Evolutionary conservation across 2,329 filamentous ascomycete genomes (phyloP).

Genomic region (Diaporthe sp.): DNA sequence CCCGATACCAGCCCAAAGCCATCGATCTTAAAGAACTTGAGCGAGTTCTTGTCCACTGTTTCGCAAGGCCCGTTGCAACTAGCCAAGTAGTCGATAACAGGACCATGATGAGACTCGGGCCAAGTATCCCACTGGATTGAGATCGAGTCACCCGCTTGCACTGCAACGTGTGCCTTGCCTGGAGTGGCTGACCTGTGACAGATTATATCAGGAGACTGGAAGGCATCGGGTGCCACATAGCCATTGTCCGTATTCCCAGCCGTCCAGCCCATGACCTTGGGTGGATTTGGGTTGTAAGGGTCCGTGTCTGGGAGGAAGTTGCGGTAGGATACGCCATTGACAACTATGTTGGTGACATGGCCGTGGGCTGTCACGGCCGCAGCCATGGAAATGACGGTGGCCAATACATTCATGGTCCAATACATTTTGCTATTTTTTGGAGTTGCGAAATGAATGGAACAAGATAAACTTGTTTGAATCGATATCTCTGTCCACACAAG

Average conservation of each 20-base stretch:
- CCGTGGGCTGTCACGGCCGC: constrained; percentile 24
- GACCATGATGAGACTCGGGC: constrained; percentile 59
- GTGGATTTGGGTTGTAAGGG: not conserved
- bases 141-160: constrained; percentile 54
- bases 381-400: not conserved
- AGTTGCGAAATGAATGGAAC: not conserved
- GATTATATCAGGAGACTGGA: constrained; percentile 54
- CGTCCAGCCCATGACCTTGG: constrained; percentile 38
- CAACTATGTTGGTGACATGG: constrained; percentile 38
- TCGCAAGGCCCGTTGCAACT: constrained; percentile 67
- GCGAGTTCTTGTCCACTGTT: constrained; percentile 63
- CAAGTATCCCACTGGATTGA: constrained; percentile 57
- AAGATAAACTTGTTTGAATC: not conserved
- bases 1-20: constrained; percentile 65
- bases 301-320: constrained; percentile 37
- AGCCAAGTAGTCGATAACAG: constrained; percentile 76
- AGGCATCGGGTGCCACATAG: constrained; percentile 55
- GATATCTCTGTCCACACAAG: not conserved
- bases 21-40: constrained; percentile 76
- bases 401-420: not conserved
- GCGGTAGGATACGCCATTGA: constrained; percentile 36
- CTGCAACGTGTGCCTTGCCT: constrained; percentile 50
- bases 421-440: not conserved
- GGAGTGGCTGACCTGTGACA: constrained; percentile 52
- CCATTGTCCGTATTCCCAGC: constrained; percentile 52